Percentiles rank a stretch among this genome's conserved stretches.
Conservation (phyloP, 1,284 basidiomycete genomes). For the Cutaneotrichosporon sp. region DNA sequence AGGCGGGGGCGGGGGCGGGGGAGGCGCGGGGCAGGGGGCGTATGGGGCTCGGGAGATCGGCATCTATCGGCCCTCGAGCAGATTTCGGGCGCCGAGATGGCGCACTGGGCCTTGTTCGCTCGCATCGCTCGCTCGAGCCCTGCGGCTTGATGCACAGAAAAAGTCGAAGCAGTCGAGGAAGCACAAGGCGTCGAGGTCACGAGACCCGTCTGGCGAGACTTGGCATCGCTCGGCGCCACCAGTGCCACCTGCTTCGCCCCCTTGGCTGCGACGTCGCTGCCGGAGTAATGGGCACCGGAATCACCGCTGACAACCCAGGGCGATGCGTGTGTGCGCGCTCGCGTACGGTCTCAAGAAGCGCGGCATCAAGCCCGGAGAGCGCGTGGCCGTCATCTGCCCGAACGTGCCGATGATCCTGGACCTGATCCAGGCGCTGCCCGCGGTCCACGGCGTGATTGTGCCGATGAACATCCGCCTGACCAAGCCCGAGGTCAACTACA, state of each 20-base stretch:
- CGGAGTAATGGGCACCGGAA: neutral
- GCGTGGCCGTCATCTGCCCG: conserved; percentile 63
- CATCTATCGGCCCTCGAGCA: neutral
- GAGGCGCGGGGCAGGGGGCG: too few relatives aligned
- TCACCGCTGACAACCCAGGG: conserved; percentile 17
- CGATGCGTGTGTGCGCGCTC: conserved; percentile 49
- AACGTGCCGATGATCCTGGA: conserved; percentile 27
- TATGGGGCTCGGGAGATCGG: too few relatives aligned
- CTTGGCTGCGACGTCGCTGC: too few relatives aligned
- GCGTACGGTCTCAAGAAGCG: conserved; percentile 68
- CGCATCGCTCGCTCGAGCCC: neutral
- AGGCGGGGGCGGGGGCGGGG: too few relatives aligned
- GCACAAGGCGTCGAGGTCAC: neutral
- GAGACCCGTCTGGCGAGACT: too few relatives aligned
- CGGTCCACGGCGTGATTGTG: conserved; percentile 23
- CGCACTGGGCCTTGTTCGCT: neutral
- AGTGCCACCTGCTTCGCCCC: too few relatives aligned
- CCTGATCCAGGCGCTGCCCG: conserved; percentile 23
- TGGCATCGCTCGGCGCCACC: too few relatives aligned
- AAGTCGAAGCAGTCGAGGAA: too few relatives aligned
- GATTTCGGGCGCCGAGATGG: neutral
- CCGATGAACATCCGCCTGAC: conserved; percentile 28
- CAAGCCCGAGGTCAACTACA: conserved; percentile 25
- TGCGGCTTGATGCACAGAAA: neutral
- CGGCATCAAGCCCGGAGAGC: conserved; percentile 73